Base-by-base conservation (phyloP, 2,329 filamentous ascomycete genomes). In the Juglanconis sp. region DNA sequence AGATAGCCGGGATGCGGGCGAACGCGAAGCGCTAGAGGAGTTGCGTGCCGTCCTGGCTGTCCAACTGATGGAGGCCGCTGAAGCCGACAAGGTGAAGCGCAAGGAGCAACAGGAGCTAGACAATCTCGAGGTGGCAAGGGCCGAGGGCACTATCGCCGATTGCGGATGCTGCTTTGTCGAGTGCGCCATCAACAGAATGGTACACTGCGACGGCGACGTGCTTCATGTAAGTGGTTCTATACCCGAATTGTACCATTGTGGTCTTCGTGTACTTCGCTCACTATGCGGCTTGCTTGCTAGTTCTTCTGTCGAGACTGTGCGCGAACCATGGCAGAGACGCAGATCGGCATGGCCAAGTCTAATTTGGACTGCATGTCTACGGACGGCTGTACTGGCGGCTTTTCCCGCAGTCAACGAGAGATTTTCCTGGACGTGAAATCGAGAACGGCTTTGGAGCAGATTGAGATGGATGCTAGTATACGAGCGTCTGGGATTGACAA, bases 151-250 rank as follows among this genome's bases (percentile, higher is more conserved):
- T 17, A 76, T 88, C 46, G 72, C 78, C 10, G 90, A 94, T 65
- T 96, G 89, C 66, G 81, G 80, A 48, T 92, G 90, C 68, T 96
- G 92, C 72, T 95, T 83, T 68, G 78, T 79, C 6, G 86, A 92
- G 4, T 79, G 80, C 53, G 81, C 89, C 2, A 72, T 86, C 50
- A 90, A 90, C 65, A 81, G 86, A 52, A 85, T 91, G 77, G 81
- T 91, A 1, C 78, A 84, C 64, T 96, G 92, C 70, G 74, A 85
- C 54, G 85, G 81, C 15, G 77, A 81, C 0, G 66, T 70, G 0
- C 65, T 74, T 1, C 90, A 93, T 62, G 75, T 76, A 63, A 65
- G 74, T 69, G 30, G 5, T n/a, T 49, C 30, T 32, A 17, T 30
- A 55, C 15, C 31, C 30, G 11, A 30, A 10, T 15, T 38, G 7